Evolutionary conservation across 1,284 basidiomycete genomes (phyloP).

Genomic region (Heterobasidion parviporum): DNA sequence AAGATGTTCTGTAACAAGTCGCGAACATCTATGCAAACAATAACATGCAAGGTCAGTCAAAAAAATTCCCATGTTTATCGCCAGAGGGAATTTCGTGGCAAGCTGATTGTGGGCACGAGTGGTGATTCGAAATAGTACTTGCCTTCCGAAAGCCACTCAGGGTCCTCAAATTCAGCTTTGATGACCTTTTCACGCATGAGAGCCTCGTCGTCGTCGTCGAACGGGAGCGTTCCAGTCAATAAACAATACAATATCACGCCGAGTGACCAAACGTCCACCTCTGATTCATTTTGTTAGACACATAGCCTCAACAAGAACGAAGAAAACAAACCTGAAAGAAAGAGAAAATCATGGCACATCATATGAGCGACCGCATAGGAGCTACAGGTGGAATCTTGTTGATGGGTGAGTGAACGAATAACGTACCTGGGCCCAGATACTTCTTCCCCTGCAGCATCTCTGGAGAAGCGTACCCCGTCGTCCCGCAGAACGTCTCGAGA

Average conservation of each 20-base stretch:
- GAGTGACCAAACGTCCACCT: conserved; percentile 97
- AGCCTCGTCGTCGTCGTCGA: conserved; percentile 93
- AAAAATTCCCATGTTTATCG: background rate
- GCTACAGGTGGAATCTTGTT: too few species aligned
- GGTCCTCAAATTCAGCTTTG: conserved; percentile 85
- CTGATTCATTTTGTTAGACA: conserved; percentile 32
- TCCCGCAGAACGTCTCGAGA: conserved; percentile 96
- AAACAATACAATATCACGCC: conserved; percentile 95
- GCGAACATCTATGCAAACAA: conserved; percentile 57
- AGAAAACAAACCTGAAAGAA: background rate
- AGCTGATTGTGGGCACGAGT: background rate
- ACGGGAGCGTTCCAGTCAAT: conserved; percentile 90
- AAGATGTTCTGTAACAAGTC: conserved; percentile 76
- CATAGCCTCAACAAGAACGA: conserved; percentile 20
- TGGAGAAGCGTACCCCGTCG: conserved; percentile 91
- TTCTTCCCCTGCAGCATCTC: conserved; percentile 90
- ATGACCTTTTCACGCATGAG: conserved; percentile 87
- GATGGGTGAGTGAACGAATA: background rate
- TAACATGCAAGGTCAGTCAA: background rate
- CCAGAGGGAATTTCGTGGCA: too few species aligned
- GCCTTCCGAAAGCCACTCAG: conserved; percentile 86
- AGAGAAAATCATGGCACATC: too few species aligned
- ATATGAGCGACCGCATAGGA: too few species aligned
- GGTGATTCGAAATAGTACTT: conserved; percentile 1
- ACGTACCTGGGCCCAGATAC: conserved; percentile 82